A percentile compares a stretch with the other conserved stretches of the same genome.
Conservation (phyloP, 2,329 filamentous ascomycete genomes). For the Ophiostoma tasmaniense region DNA sequence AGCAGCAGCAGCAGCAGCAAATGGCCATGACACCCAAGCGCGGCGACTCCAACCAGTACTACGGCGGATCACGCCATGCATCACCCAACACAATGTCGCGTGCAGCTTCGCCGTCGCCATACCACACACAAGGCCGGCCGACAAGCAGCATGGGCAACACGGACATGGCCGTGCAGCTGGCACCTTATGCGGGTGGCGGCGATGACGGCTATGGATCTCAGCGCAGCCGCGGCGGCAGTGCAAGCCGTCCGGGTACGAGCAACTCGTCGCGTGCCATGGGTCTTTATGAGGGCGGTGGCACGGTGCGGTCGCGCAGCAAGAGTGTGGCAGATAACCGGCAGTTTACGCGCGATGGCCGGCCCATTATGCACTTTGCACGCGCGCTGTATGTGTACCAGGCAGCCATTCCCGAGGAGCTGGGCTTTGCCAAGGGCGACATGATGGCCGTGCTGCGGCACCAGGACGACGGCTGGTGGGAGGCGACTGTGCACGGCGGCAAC, state of each 20-base stretch:
- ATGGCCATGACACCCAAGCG: slow-evolving; percentile 31
- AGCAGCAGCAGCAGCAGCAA: slow-evolving; percentile 30
- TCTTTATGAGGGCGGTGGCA: slow-evolving; percentile 41
- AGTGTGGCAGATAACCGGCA: slow-evolving; percentile 81
- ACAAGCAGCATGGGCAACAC: slow-evolving; percentile 41
- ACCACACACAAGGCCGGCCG: slow-evolving; percentile 39
- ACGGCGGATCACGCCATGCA: slow-evolving; percentile 37
- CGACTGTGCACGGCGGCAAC: slow-evolving; percentile 69
- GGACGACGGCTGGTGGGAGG: slow-evolving; percentile 99
- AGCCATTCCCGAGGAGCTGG: slow-evolving; percentile 89
- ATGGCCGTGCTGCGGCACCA: slow-evolving; percentile 82
- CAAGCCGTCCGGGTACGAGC: slow-evolving; percentile 38
- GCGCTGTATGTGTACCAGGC: slow-evolving; percentile 92
- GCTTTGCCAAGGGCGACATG: slow-evolving; percentile 86
- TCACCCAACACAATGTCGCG: slow-evolving; percentile 42
- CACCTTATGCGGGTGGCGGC: slow-evolving; percentile 30
- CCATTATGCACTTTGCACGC: slow-evolving; percentile 85
- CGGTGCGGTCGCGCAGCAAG: slow-evolving; percentile 58
- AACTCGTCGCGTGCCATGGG: slow-evolving; percentile 41
- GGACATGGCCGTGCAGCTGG: slow-evolving; percentile 63
- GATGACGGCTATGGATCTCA: slow-evolving; percentile 53
- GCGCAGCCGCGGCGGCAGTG: slow-evolving; percentile 39
- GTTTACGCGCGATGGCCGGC: slow-evolving; percentile 75
- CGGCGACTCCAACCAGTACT: slow-evolving; percentile 41
- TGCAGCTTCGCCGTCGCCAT: slow-evolving; percentile 39